These are phyloP conservation scores for Phytophthora rubi DNA, from an alignment of 352 stramenopile species.

Conservation along the genomic window DNA sequence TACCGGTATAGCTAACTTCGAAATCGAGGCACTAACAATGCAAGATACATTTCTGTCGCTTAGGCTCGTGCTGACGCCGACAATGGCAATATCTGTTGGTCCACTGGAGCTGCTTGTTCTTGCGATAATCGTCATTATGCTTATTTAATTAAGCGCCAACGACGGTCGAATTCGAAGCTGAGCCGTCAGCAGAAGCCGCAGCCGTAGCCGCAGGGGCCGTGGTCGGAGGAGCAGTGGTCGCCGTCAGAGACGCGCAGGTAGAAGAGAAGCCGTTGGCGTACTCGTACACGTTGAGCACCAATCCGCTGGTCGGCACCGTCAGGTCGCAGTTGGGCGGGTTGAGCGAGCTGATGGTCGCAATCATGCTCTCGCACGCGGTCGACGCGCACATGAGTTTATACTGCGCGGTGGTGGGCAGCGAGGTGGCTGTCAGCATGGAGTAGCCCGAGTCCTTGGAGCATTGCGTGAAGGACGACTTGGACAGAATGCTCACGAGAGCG, in stretches of 20 bases:
- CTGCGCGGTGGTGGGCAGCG: conserved; percentile 28
- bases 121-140: not conserved
- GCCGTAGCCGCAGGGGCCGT: not conserved
- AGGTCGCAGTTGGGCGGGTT: conserved; percentile 35
- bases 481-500: conserved; percentile 19
- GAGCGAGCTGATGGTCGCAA: conserved; percentile 16
- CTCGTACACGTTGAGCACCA: conserved; percentile 32
- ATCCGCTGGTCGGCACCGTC: conserved; percentile 27
- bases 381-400: conserved; percentile 34
- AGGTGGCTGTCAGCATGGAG: conserved; percentile 33
- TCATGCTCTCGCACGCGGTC: conserved; percentile 31
- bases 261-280: conserved; percentile 30
- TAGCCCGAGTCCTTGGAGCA: conserved; percentile 31
- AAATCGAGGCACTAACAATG: too few relatives aligned
- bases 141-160: not conserved
- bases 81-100: not conserved
- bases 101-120: not conserved
- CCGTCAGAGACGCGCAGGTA: conserved; percentile 14
- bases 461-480: conserved; percentile 15
- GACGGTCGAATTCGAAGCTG: conserved; percentile 3
- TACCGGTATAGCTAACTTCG: too few relatives aligned
- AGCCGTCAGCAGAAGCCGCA: not conserved
- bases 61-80: not conserved
- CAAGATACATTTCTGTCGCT: too few relatives aligned
- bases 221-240: conserved; percentile 6